Conservation (phyloP, 768 basidiomycete species). For the Sarcomyxa edulis region DNA sequence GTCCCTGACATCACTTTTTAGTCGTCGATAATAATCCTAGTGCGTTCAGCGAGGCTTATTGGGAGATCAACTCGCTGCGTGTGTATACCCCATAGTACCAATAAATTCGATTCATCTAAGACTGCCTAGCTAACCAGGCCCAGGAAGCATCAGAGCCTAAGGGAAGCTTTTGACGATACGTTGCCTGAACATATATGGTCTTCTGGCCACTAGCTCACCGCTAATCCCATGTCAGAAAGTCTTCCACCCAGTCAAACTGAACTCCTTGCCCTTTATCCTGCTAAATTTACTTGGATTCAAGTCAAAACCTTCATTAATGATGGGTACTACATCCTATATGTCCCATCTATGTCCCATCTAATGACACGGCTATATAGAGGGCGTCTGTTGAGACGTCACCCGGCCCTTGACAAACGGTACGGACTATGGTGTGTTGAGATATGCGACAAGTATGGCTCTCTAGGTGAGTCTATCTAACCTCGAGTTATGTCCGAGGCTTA, state of each 20-base stretch:
- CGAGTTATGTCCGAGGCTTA: too few species aligned
- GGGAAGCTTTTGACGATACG: too few species aligned
- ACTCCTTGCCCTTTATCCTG: conserved; percentile 61
- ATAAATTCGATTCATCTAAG: background rate
- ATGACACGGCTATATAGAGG: conserved; percentile 34
- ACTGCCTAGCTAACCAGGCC: too few species aligned
- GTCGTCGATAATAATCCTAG: conserved; percentile 56
- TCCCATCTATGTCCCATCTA: background rate
- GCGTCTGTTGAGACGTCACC: conserved; percentile 74
- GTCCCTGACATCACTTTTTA: conserved; percentile 13
- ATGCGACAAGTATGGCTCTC: conserved; percentile 57
- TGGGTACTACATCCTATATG: conserved; percentile 46
- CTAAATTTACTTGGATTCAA: conserved; percentile 72
- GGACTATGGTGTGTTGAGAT: conserved; percentile 51
- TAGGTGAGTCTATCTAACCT: conserved; percentile 58
- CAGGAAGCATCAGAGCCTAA: too few species aligned
- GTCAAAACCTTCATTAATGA: conserved; percentile 75
- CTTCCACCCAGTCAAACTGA: conserved; percentile 69
- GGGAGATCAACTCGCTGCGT: conserved; percentile 59
- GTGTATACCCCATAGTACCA: conserved; percentile 36
- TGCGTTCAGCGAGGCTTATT: conserved; percentile 60
- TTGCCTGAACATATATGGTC: too few species aligned
- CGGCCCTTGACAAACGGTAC: conserved; percentile 63
- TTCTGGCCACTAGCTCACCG: too few species aligned
- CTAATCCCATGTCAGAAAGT: too few species aligned